Base-by-base conservation (phyloP, 305 asterid genomes). In the Fraxinus albicans region DNA sequence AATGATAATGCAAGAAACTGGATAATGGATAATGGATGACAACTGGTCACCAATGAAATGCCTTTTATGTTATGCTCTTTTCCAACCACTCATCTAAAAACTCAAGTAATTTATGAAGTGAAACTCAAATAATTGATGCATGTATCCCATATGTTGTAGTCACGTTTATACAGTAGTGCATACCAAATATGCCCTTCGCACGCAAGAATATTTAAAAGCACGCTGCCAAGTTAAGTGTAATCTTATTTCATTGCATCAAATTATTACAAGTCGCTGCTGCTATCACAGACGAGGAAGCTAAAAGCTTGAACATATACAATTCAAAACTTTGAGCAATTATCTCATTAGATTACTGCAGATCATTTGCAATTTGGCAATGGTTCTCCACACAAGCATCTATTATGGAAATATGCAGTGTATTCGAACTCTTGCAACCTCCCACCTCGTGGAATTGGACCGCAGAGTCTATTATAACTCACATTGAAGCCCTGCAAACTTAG, bases 381-480 rank as follows among this genome's bases (percentile, higher is more conserved):
- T n/a, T 81, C 63, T 12, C 70, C 85, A 72, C 85, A 82, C 75
- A 77, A 44, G 47, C 85, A 82, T 55, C 69, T 77, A 75, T 77
- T 82, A 9, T 77, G 85, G 1, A 77, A 15, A 70, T 77, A 82
- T 0, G 29, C 25, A 19, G 73, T 31, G 10, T 38, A 10, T 15
- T 69, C 79, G 31, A 50, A 77, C 2, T 7, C 73, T 36, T 42
- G 27, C 60, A 67, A 12, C 12, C 10, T 1, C 44, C 73, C 78
- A 44, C 82, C 85, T 19, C 73, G 73, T 31, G 82, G 85, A 13
- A 82, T 82, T 44, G 55, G 3, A 0, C 82, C 85, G 44, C 82
- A 82, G n/a, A 77, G 79, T 36, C 85, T 69, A 69, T 77, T 77
- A 36, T 82, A 82, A 34, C 85, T 82, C 74, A 82, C 85, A 12